Evolutionary conservation across 164 flowering plant species (phyloP), one percentile per base, ranked within the genome.

Genomic region (Liquidambar formosana): DNA sequence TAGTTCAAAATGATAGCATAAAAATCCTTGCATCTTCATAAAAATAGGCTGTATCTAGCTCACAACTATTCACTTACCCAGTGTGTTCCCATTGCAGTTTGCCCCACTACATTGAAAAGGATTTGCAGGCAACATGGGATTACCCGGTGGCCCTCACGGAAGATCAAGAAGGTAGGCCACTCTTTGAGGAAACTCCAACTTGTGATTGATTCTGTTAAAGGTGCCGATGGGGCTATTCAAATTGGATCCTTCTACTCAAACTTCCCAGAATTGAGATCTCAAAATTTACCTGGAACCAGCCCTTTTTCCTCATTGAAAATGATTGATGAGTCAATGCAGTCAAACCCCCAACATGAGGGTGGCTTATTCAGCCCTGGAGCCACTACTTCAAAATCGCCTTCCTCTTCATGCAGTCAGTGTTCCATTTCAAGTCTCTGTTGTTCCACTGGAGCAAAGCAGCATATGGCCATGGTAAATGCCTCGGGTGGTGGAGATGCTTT

Each of bases 111-210:
- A 15, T 83, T 92, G 77, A 92, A 92, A 79, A 76, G 97, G 81
- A 92, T 92, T 76, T 92, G 97, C 84, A 83, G 97, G 75, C 96
- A 86, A 41, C 90, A 92, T 71, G 96, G 96, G 23, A 90, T 92
- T 48, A 80, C 81, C 10, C 77, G 97, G 15, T 92, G 97, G 96
- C 97, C 97, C 63, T 92, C 97, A 48, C 79, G 97, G 26, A 89
- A 88, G 79, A 90, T 92, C 75, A 90, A 89, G 83, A 92, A 90
- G 78, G 97, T 92, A 8, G 90, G 89, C 6, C 97, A 89, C 76
- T 89, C 97, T 43, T 67, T 92, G 25, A 79, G 71, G 75, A 90
- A 89, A 77, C 89, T 92, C 65, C 91, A 89, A 70, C 82, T 82
- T 57, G 93, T 90, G 65, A 89, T 92, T 19, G 90, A 90, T 77